Base-by-base conservation (phyloP, 306 rosid species). In the Fragaria nilgerrensis region DNA sequence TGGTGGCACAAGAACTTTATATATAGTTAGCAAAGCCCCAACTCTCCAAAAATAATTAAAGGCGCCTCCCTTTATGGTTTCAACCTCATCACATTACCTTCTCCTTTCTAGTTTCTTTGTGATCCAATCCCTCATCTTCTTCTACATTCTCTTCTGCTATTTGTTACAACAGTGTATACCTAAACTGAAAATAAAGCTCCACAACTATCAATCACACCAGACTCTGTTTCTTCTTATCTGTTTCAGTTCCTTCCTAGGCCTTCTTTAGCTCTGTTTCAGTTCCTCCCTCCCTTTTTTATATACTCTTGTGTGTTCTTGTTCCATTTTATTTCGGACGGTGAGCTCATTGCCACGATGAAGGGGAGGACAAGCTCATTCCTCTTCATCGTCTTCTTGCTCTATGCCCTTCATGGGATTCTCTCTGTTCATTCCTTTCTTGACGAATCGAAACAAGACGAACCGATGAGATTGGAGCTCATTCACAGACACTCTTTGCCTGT, bases 391-490 rank as follows among this genome's bases (percentile, higher is more conserved):
- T 41, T 87, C 84, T 43, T 85, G 39, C 34, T 89, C n/a, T 72
- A 75, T 11, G 29, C 44, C 39, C 25, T 75, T 36, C 55, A 78
- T 43, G 84, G 84, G 25, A 19, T 64, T 50, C 44, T 44, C 20
- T 70, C 65, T 11, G 53, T 16, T 64, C 73, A 75, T 13, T 27
- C 45, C 29, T 12, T 39, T 19, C 39, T 44, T 19, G 3, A 16
- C 25, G 58, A 45, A 9, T 4, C 20, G 62, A 17, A 9, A 8
- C 39, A 32, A 8, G 29, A 23, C 5, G 55, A 37, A 0, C n/a
- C 22, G 5, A 13, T 85, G 82, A 85, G 65, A 48, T 16, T 92
- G 50, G 91, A 90, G 72, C 63, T 92, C 4, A 75, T 92, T 17
- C 93, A 90, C 79, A 65, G 89, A 25, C 75, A 88, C 74, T 75